These are phyloP conservation scores for Globisporangium abappressorium DNA, from an alignment of 352 stramenopile species.

Conservation along the genomic window DNA sequence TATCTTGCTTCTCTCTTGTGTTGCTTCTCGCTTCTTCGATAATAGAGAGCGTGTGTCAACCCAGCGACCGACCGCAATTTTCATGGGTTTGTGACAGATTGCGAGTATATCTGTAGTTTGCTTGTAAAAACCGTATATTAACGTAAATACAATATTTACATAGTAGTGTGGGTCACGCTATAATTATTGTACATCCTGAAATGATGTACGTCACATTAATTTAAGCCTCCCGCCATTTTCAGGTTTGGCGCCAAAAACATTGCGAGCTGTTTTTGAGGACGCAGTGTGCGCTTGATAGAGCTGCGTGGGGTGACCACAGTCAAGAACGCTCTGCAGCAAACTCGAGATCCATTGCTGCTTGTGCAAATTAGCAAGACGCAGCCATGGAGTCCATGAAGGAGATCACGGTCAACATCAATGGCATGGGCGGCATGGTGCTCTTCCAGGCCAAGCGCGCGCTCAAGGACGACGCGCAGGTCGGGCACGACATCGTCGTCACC, in stretches of 20 bases:
- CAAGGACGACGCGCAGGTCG: slow-evolving; percentile 22
- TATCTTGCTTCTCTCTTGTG: slow-evolving; percentile 4
- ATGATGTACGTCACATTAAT: neutral
- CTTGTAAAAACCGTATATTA: neutral
- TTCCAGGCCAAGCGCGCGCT: slow-evolving; percentile 35
- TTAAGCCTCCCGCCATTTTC: slow-evolving; percentile 1
- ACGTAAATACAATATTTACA: neutral
- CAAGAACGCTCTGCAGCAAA: neutral
- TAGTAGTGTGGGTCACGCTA: neutral
- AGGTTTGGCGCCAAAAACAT: slow-evolving; percentile 6
- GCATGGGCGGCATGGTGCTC: slow-evolving; percentile 61
- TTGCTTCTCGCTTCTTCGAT: neutral
- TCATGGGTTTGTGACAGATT: slow-evolving; percentile 1
- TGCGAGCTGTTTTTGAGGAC: neutral
- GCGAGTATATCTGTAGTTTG: neutral
- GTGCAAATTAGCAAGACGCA: neutral
- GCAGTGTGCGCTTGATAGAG: neutral
- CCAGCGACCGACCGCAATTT: neutral
- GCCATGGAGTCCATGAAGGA: slow-evolving; percentile 77
- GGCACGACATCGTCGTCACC: slow-evolving; percentile 63
- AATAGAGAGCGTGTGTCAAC: slow-evolving; percentile 1
- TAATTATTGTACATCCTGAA: neutral
- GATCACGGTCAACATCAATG: slow-evolving; percentile 69
- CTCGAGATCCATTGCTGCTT: neutral
- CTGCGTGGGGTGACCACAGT: neutral